These are phyloP conservation scores for Trichoderma endophyticum DNA, from an alignment of 2,329 filamentous ascomycete species.

Conservation along the genomic window DNA sequence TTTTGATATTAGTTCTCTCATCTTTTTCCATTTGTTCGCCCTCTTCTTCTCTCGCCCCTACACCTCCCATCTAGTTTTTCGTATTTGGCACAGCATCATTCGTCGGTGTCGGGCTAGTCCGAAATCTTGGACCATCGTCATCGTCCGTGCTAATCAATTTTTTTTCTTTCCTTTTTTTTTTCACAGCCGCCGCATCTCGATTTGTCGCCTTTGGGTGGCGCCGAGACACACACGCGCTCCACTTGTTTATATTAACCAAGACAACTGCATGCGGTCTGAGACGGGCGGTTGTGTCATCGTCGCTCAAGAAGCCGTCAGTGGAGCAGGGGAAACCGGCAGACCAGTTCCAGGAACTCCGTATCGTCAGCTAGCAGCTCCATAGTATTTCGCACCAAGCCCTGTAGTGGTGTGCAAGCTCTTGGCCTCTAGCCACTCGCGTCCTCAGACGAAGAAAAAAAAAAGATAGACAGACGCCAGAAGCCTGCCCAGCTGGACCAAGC, in stretches of 20 bases:
- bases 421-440: background rate
- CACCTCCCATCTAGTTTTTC: background rate
- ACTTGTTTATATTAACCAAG: slow-evolving; percentile 15
- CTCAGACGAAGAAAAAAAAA: background rate
- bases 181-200: slow-evolving; percentile 14
- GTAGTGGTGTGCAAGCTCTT: slow-evolving; percentile 8
- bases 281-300: slow-evolving; percentile 17
- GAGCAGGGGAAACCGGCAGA: slow-evolving; percentile 2
- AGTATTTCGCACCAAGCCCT: slow-evolving; percentile 4
- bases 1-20: background rate
- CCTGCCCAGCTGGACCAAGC: background rate
- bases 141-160: background rate
- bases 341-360: slow-evolving; percentile 14
- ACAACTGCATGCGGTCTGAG: slow-evolving; percentile 15
- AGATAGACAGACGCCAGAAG: background rate
- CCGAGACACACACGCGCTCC: slow-evolving; percentile 10
- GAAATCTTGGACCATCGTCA: background rate
- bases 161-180: background rate
- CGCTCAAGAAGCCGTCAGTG: slow-evolving; percentile 13
- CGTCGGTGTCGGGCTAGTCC: background rate
- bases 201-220: slow-evolving; percentile 12
- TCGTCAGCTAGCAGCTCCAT: slow-evolving; percentile 9
- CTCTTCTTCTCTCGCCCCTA: background rate
- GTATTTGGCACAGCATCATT: background rate
- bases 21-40: background rate